Evolutionary conservation across 2,329 filamentous ascomycete genomes (phyloP).

Genomic region (Teratosphaeria nubilosa): DNA sequence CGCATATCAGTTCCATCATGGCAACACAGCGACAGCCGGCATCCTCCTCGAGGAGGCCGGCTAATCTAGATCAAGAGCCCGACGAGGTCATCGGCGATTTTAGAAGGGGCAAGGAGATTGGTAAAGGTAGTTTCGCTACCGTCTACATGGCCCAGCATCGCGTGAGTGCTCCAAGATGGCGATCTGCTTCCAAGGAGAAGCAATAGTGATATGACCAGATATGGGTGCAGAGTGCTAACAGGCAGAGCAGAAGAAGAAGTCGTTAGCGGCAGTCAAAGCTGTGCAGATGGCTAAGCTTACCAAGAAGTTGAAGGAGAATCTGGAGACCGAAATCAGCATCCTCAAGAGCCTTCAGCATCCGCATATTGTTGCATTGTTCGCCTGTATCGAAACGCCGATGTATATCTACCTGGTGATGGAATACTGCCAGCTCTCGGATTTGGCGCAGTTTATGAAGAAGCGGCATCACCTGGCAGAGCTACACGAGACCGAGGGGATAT

Average conservation of each 20-base stretch:
- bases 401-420: conserved; percentile 98
- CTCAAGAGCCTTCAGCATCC: conserved; percentile 88
- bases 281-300: conserved; percentile 85
- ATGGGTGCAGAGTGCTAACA: neutral
- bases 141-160: conserved; percentile 53
- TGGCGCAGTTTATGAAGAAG: conserved; percentile 95
- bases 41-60: conserved; percentile 20
- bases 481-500: conserved; percentile 78
- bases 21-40: conserved; percentile 16
- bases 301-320: conserved; percentile 91
- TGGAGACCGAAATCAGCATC: conserved; percentile 91
- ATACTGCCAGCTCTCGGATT: conserved; percentile 89
- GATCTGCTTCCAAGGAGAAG: neutral
- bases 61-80: conserved; percentile 24
- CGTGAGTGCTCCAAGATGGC: conserved; percentile 12
- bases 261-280: conserved; percentile 89
- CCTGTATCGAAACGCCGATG: conserved; percentile 75
- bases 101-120: conserved; percentile 77
- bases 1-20: conserved; percentile 14
- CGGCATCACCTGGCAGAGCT: conserved; percentile 70
- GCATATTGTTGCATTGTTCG: conserved; percentile 91
- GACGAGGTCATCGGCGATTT: conserved; percentile 59
- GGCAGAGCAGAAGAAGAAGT: conserved; percentile 58
- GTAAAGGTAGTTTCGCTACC: conserved; percentile 93
- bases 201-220: neutral